Evolutionary conservation across 208 protist genomes (phyloP).

Genomic region (Trypanosoma melophagium): DNA sequence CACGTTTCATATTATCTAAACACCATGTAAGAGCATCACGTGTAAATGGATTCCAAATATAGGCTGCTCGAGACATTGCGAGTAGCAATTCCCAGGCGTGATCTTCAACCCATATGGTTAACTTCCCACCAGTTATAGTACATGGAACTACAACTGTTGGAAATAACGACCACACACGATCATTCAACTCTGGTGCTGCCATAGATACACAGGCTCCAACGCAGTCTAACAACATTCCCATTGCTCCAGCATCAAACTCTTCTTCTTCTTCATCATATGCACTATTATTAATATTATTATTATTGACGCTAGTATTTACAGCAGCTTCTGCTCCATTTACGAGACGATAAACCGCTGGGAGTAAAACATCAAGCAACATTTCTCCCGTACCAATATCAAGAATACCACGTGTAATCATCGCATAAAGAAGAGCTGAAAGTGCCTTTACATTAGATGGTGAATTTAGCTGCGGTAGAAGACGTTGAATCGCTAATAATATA

Average conservation of each 20-base stretch:
- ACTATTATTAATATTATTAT: neutral
- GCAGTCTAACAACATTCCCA: slow-evolving; percentile 64
- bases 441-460: slow-evolving; percentile 40
- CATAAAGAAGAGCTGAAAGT: slow-evolving; percentile 55
- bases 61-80: slow-evolving; percentile 39
- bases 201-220: slow-evolving; percentile 41
- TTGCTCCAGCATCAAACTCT: slow-evolving; percentile 29
- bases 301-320: neutral
- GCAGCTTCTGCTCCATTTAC: slow-evolving; percentile 22
- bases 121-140: slow-evolving; percentile 32
- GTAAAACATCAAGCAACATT: slow-evolving; percentile 54
- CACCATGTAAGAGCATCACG: slow-evolving; percentile 43
- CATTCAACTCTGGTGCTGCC: slow-evolving; percentile 6
- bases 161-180: slow-evolving; percentile 57
- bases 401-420: slow-evolving; percentile 46
- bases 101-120: slow-evolving; percentile 76
- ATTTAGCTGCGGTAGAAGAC: slow-evolving; percentile 45
- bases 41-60: slow-evolving; percentile 12
- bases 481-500: slow-evolving; percentile 48
- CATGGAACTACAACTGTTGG: slow-evolving; percentile 51
- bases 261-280: slow-evolving; percentile 34
- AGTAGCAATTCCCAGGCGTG: slow-evolving; percentile 79
- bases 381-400: slow-evolving; percentile 33
- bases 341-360: slow-evolving; percentile 36
- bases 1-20: slow-evolving; percentile 48